Evolutionary conservation across 352 stramenopile species (phyloP), one percentile per base, ranked within the genome.

Genomic region (Pythium chondricola): DNA sequence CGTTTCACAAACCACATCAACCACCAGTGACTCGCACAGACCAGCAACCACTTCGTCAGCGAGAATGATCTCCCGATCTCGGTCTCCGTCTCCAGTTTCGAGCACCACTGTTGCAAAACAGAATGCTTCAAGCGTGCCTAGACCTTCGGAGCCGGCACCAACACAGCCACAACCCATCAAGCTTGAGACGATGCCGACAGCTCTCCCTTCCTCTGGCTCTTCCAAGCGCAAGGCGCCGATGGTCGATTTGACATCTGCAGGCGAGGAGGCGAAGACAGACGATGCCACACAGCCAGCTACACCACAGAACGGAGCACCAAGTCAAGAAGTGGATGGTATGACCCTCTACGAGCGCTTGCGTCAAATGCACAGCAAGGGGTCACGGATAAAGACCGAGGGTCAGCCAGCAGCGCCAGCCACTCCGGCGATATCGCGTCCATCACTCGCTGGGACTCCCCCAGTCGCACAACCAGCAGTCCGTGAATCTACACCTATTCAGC

Each of bases 311-410:
- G n/a, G n/a, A n/a, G n/a, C n/a, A n/a, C 9, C 33, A 3, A 4
- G n/a, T 33, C 22, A 17, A 32, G 25, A 21, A 31, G 49, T 25
- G 16, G 56, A 71, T 22, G 55, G 62, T 13, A 64, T 68, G 55
- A 75, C 49, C 57, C 37, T 81, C 6, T 73, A 79, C 52, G 72
- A 81, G 31, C 54, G 56, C 33, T 59, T 84, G 4, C 61, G 68
- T 27, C 52, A 56, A 25, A 69, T 77, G 68, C 68, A 61, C 24
- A 46, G 25, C 24, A 35, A 4, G 21, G 14, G 25, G 21, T 30
- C 37, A 17, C 37, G 8, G 37, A 43, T 43, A 43, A 43, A 43
- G 37, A 43, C 20, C 21, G 37, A 43, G 37, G n/a, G n/a, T n/a
- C n/a, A n/a, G n/a, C n/a, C n/a, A n/a, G n/a, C n/a, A n/a, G n/a